Conservation (phyloP, 2,329 filamentous ascomycete genomes). For the Ophiostoma himal-ulmi region DNA sequence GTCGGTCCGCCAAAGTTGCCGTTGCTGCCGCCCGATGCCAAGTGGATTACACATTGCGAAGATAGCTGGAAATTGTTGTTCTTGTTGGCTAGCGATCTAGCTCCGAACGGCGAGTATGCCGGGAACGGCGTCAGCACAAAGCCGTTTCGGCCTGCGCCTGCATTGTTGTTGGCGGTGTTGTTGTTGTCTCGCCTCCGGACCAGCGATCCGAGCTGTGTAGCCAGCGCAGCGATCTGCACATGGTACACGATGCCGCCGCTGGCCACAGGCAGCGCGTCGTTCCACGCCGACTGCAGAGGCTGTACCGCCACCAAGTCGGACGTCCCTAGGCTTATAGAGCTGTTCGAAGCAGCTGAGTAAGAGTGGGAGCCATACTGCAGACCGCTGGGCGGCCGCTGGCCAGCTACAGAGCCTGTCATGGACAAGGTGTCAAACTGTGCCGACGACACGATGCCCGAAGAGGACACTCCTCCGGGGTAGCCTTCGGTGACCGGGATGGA, state of each 20-base stretch:
- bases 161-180: slow-evolving; percentile 25
- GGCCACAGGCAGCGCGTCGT: slow-evolving; percentile 41
- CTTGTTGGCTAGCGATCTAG: slow-evolving; percentile 33
- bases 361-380: not conserved
- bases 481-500: slow-evolving; percentile 11
- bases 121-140: slow-evolving; percentile 37
- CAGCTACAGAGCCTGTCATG: not conserved
- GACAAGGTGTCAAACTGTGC: not conserved
- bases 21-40: slow-evolving; percentile 33
- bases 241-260: slow-evolving; percentile 36
- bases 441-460: slow-evolving; percentile 7
- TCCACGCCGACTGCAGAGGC: slow-evolving; percentile 47
- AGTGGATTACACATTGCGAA: slow-evolving; percentile 42
- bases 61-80: slow-evolving; percentile 38
- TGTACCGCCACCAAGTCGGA: slow-evolving; percentile 34
- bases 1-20: slow-evolving; percentile 28
- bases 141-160: slow-evolving; percentile 22
- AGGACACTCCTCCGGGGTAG: not conserved
- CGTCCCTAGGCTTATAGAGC: not conserved
- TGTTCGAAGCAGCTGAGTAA: not conserved
- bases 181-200: slow-evolving; percentile 28
- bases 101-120: slow-evolving; percentile 36
- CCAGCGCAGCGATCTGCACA: slow-evolving; percentile 42
- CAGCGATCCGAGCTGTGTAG: slow-evolving; percentile 39
- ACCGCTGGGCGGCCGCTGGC: not conserved